These are phyloP conservation scores for Fusarium nurragi DNA, from an alignment of 2,329 filamentous ascomycete species.

Conservation along the genomic window DNA sequence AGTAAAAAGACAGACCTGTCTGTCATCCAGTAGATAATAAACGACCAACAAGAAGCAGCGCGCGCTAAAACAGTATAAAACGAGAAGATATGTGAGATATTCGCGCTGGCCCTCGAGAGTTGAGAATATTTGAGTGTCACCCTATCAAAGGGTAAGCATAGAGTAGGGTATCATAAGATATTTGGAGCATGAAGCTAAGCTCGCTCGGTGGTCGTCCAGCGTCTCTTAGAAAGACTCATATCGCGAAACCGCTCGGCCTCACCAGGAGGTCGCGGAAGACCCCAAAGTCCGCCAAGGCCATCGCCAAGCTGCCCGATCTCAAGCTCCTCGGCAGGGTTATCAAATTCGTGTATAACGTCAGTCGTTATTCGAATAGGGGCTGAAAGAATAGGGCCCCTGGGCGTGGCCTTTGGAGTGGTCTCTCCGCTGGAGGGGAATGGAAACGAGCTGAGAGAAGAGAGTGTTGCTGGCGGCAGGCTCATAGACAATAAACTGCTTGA, in stretches of 20 bases:
- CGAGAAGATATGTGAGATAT: constrained; percentile 18
- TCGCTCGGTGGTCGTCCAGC: constrained; percentile 66
- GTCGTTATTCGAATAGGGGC: constrained; percentile 51
- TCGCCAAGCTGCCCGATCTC: constrained; percentile 50
- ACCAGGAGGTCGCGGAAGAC: constrained; percentile 54
- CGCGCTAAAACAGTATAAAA: constrained; percentile 36
- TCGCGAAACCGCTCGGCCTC: constrained; percentile 60
- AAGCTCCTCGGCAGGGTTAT: constrained; percentile 47
- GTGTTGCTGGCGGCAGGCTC: constrained; percentile 35
- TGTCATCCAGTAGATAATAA: constrained; percentile 24
- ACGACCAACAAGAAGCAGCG: constrained; percentile 34
- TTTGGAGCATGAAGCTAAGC: constrained; percentile 22
- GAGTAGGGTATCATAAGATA: constrained; percentile 11
- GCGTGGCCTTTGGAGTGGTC: constrained; percentile 32
- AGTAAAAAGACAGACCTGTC: constrained; percentile 38
- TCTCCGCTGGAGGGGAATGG: constrained; percentile 33
- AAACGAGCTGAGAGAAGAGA: constrained; percentile 34
- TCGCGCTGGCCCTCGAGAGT: constrained; percentile 7
- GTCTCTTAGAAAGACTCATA: constrained; percentile 58
- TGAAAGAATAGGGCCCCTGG: constrained; percentile 46
- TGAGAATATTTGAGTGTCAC: constrained; percentile 20
- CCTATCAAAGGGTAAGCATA: constrained; percentile 12
- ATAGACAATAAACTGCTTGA: constrained; percentile 31
- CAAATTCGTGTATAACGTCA: constrained; percentile 40
- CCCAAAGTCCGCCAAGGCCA: constrained; percentile 57